Conservation (phyloP, 2,329 filamentous ascomycete species). For the Clonostachys solani region DNA sequence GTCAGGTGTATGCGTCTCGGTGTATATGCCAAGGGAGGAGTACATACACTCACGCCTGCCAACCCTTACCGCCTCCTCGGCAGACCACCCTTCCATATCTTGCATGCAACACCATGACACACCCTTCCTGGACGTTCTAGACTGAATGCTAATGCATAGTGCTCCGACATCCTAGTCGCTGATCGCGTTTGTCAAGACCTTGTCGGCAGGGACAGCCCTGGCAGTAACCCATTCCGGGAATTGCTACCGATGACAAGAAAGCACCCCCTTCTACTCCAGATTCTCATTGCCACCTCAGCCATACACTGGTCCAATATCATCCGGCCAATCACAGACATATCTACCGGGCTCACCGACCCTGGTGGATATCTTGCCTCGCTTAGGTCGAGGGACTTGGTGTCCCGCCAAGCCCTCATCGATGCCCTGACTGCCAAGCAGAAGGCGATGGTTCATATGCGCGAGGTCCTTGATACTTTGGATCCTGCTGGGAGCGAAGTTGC, state of each 20-base stretch:
- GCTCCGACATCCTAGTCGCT: constrained; percentile 24
- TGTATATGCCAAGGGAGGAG: too few relatives aligned
- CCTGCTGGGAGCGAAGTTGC: constrained; percentile 38
- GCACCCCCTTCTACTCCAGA: constrained; percentile 40
- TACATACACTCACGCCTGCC: too few relatives aligned
- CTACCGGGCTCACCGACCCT: constrained; percentile 22
- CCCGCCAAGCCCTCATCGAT: constrained; percentile 36
- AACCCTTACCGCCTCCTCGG: too few relatives aligned
- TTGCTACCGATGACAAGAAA: constrained; percentile 39
- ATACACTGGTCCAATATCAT: constrained; percentile 42
- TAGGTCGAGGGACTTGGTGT: constrained; percentile 29
- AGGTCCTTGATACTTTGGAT: constrained; percentile 30
- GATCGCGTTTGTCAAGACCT: constrained; percentile 49
- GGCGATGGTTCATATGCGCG: constrained; percentile 36
- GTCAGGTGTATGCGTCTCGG: too few relatives aligned
- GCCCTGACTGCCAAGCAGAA: constrained; percentile 41
- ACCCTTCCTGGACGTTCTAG: not conserved
- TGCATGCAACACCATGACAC: too few relatives aligned
- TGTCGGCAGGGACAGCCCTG: constrained; percentile 39
- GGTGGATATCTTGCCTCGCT: constrained; percentile 28
- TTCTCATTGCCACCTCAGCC: constrained; percentile 43
- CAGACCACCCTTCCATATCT: too few relatives aligned
- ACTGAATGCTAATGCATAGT: constrained; percentile 14
- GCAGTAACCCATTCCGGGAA: constrained; percentile 42
- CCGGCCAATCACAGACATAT: constrained; percentile 23